Base-by-base conservation (phyloP, 768 basidiomycete genomes). In the Crassisporium funariophilum region DNA sequence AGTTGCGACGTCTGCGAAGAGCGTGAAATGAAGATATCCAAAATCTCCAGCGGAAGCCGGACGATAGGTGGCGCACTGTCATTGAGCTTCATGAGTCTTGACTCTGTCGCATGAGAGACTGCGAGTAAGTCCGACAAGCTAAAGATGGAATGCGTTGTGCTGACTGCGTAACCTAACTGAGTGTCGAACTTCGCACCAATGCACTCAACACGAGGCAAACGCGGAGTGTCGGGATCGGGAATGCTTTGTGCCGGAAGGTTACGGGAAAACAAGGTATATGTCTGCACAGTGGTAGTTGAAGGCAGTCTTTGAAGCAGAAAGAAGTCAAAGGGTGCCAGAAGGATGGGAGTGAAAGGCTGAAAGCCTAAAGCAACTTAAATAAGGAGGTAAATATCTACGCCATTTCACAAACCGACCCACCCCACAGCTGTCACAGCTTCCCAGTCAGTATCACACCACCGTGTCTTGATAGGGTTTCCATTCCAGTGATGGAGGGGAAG, bases 41-140 rank as follows among this genome's bases (percentile, higher is more conserved):
- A 50, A 20, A 70, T 59, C 46, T 74, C 72, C 36, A 64, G 35
- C 6, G 72, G 70, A 52, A 74, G 63, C 40, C 57, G 50, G 20
- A 46, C 46, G 43, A 61, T 61, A 37, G 42, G 44, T 37, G 52
- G 49, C 41, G 25, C 44, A 40, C 45, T 53, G 31, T 43, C 49
- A n/a, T n/a, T n/a, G 43, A 51, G 43, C 47, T 52, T 56, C 56
- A 57, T 56, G 52, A 52, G 50, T 35, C 46, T 24, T 34, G 31
- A 45, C 46, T 45, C 25, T 47, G 40, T 50, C 27, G 47, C 56
- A 56, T 56, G 51, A 46, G 44, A 42, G 42, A 31, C n/a, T 46
- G 20, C 33, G 38, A 44, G 29, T 39, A 29, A 15, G 35, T 20
- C 44, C 33, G 34, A 42, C 34, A 43, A 56, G 47, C 44, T 52